Base-by-base conservation (phyloP, 2,329 filamentous ascomycete genomes). In the Cryphonectria naterciae region DNA sequence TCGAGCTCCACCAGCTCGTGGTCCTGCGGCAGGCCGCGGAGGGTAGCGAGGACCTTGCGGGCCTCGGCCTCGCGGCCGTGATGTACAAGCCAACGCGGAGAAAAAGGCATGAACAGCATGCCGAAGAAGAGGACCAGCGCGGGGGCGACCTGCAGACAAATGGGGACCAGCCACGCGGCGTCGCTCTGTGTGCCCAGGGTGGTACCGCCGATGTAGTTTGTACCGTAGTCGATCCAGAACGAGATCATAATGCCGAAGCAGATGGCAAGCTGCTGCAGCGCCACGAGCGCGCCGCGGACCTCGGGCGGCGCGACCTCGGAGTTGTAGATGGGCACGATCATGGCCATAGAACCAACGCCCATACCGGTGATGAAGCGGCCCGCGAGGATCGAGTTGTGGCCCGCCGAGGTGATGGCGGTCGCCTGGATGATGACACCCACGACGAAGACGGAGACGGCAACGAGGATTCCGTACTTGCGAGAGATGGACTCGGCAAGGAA, bases 101-200 rank as follows among this genome's bases (percentile, higher is more conserved):
- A 92, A 80, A 92, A 94, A 0, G 92, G 93, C 91, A 95, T 93
- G 81, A 93, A 93, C 15, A 92, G 77, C 86, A 94, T 94, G 52
- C 92, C 92, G 15, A 86, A 75, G 39, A 91, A 88, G 1, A 95
- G 86, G 4, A 93, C 75, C 1, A 90, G 75, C 0, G 91, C 92
- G 0, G 92, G 92, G 0, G 85, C 83, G 4, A 94, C 84, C 76
- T 95, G 93, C 0, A 95, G 83, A 74, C 88, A 90, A 66, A 93
- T 88, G 0, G 93, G 93, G 0, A 93, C 81, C 0, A 93, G 85
- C 93, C 93, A 96, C 0, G 93, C 90, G 0, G 89, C 88, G 74
- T 93, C 86, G 17, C 84, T 85, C 79, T 95, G 90, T 1, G 74
- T 75, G 0, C 79, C 83, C 76, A 79, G 71, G 0, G 68, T 64